A percentile compares a stretch with the other conserved stretches of the same genome.
Conservation (phyloP, 306 rosid species). For the Citrullus amarus region DNA sequence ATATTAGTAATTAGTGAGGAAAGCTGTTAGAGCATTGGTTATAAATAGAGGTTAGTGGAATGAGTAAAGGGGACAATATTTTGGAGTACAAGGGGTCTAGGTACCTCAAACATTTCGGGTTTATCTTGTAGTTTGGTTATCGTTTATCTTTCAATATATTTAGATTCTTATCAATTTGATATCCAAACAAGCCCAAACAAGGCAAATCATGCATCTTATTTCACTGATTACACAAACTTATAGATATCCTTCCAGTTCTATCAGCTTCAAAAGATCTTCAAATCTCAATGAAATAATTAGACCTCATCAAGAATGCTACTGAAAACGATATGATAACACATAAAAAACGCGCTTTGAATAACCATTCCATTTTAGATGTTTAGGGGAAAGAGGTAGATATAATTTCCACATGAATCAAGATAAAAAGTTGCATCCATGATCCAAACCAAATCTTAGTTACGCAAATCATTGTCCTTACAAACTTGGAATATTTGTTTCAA, state of each 20-base stretch:
- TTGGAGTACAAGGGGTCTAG: no score
- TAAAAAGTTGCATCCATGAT: not conserved
- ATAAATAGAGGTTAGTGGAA: no score
- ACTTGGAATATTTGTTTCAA: not conserved
- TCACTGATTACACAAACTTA: not conserved
- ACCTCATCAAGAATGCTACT: not conserved
- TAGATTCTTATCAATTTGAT: no score
- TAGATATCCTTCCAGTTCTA: not conserved
- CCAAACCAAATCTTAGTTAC: not conserved
- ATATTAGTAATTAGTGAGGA: no score
- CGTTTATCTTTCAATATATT: no score
- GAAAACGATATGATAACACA: not conserved
- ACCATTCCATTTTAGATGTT: not conserved
- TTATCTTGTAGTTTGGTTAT: no score
- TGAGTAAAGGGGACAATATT: no score
- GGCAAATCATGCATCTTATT: not conserved
- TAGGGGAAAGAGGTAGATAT: not conserved
- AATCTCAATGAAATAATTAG: not conserved
- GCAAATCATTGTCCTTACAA: not conserved
- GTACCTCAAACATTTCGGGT: no score
- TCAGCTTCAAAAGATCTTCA: not conserved
- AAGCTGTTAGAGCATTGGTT: no score
- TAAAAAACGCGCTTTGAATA: not conserved
- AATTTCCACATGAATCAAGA: not conserved
- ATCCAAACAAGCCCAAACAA: not conserved